Evolutionary conservation across 2,329 filamentous ascomycete genomes (phyloP), one percentile per base, ranked within the genome.

Genomic region (Botryotinia calthae): DNA sequence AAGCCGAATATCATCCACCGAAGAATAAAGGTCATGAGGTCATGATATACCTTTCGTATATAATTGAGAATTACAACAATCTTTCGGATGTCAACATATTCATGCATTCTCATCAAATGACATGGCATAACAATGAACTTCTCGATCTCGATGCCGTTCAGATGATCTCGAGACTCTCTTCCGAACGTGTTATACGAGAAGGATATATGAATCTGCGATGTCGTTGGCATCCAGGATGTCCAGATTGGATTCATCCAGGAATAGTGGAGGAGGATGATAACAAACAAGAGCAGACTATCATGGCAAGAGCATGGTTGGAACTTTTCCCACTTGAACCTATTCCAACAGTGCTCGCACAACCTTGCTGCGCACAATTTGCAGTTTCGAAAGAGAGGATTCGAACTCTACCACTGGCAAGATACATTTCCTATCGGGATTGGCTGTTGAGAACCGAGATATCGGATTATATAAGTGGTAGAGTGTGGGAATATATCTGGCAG

Each of bases 401-500:
- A 12, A 79, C 81, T 63, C 82, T 87, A 48, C 84, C 87, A 4
- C 80, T 80, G 62, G 82, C 83, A 16, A 87, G 88, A 73, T 91
- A 91, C 75, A 77, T 87, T 25, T 84, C 84, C 56, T 87, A 86
- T 78, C 84, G 88, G 7, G 81, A 89, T 63, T 91, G 89, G 90
- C 75, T 91, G 58, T 78, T 89, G n/a, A 82, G 84, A 16, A 89
- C 88, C 3, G 81, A 84, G 7, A 79, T 88, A 68, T 83, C 83
- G 8, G 88, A 90, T 78, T 84, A 84, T 28, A 80, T 86, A 40
- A 88, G 86, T 42, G 89, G 89, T 2, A 83, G 89, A 34, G 85
- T 91, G 3, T 85, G 90, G 79, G 89, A 91, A 78, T 91, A 90
- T 76, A 80, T 89, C 28, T 92, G 89, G 89, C 90, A 91, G 79